Evolutionary conservation across 129 eudicot species (phyloP), one percentile per base, ranked within the genome.

Genomic region (Centaurea solstitialis): DNA sequence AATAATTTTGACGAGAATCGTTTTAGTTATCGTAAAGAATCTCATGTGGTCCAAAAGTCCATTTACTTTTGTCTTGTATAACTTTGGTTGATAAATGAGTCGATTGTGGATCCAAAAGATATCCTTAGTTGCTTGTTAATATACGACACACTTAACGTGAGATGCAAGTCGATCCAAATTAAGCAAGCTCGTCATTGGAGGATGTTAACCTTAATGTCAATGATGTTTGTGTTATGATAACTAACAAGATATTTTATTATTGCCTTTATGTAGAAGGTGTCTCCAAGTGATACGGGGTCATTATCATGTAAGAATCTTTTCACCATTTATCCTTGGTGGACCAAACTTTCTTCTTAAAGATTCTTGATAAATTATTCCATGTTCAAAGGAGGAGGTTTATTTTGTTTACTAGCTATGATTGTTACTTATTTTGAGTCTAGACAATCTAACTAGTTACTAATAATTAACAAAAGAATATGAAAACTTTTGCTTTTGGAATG

Each of bases 121-220:
- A 82, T 82, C 59, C 76, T 81, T 69, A 23, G 71, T 75, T 76
- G 59, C 62, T 50, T 68, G 76, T 82, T 75, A 53, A 8, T 53
- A 18, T 57, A 21, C 20, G 65, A 12, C 69, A 70, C 30, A 53
- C 70, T 50, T 70, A 33, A 18, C 21, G 35, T 30, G 38, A 12
- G 53, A 50, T 79, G 57, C 5, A 47, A 50, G 18, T 65, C 40
- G 65, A 77, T 9, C n/a, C 53, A 28, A 64, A 30, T 37, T 65
- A 40, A 59, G 7, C 47, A 17, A 79, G 61, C 12, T 33, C 64
- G 7, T 62, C 24, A 28, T 21, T 37, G 24, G 50, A 71, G 78
- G 45, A 38, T 39, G 30, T 53, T 70, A 23, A 70, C 28, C 77
- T 12, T 21, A 70, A 79, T 11, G 15, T 38, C 9, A 41, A 33